Base-by-base conservation (phyloP, 148 eudicot genomes). In the Chenopodium berlandieri region DNA sequence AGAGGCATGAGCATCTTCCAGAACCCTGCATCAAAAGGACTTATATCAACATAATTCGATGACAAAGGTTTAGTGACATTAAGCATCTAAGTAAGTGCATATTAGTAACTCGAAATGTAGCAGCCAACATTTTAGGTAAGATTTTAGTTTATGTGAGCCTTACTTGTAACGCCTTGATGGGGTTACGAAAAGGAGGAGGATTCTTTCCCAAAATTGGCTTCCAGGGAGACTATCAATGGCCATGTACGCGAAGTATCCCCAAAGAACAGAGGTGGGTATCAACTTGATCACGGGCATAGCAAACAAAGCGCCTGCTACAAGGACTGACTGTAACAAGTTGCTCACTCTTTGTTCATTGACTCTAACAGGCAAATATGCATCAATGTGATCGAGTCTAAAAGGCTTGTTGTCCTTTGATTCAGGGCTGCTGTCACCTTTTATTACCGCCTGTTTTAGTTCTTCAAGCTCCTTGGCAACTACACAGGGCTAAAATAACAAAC, bases 231-330 rank as follows among this genome's bases (percentile, higher is more conserved):
- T 94, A 63, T 94, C 97, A 34, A 94, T 88, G 40, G 97, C 90
- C 95, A 92, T 94, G 83, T 92, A 94, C 5, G 97, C 95, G 63
- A 94, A 94, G 81, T 94, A 94, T 80, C 97, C 97, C 97, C 97
- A 94, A 30, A 94, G 90, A 60, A 92, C 95, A 23, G 97, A 94
- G 48, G 97, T 92, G n/a, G 97, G 97, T 64, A 94, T 92, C 82
- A 70, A 75, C 91, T 87, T 92, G 69, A 94, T 92, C 40, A 86
- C 85, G 11, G 97, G 97, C 89, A 91, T 90, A 40, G 89, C 91
- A 80, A 84, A 86, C 40, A 94, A 81, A 10, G 93, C 81, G 10
- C 70, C 84, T 1, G 84, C 93, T 60, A 94, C 89, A 71, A 94
- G 89, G 50, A 89, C 16, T 5, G 97, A 94, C 70, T 94, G 97